Percentiles rank a stretch among this genome's conserved stretches.
These are phyloP conservation scores for Rhodotorula sp. DNA, from an alignment of 1,284 basidiomycete species.

Conservation along the genomic window DNA sequence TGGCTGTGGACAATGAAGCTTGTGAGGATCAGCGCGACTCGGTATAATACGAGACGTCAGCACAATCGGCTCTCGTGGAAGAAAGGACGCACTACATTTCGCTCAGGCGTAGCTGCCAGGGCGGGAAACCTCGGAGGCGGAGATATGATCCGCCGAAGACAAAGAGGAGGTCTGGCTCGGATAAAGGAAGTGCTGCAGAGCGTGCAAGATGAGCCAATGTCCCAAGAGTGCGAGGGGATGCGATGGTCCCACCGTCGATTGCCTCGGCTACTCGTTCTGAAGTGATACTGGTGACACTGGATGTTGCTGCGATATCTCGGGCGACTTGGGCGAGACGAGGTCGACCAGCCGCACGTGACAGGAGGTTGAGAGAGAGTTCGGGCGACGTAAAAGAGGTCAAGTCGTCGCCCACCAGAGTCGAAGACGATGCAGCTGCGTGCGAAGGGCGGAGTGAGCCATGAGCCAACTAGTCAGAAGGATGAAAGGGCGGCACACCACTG, in stretches of 20 bases:
- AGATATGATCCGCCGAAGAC: constrained; percentile 44
- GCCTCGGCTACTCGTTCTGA: constrained; percentile 5
- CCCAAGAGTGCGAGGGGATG: neutral
- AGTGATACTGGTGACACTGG: neutral
- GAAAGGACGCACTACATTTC: constrained; percentile 45
- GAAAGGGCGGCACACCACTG: constrained; percentile 3
- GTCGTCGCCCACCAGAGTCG: constrained; percentile 9
- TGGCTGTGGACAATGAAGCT: too few relatives aligned
- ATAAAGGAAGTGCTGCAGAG: constrained; percentile 22
- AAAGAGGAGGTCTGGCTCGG: constrained; percentile 43
- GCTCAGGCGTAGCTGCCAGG: constrained; percentile 43
- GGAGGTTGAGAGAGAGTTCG: constrained; percentile 14
- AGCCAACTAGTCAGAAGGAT: neutral
- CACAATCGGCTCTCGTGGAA: too few relatives aligned
- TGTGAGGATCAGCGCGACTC: too few relatives aligned
- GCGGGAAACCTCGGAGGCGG: constrained; percentile 43
- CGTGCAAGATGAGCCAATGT: neutral
- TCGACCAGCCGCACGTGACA: constrained; percentile 30
- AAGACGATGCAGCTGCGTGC: neutral
- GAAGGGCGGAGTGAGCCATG: neutral
- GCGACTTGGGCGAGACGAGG: constrained; percentile 28
- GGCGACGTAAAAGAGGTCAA: neutral
- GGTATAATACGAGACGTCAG: too few relatives aligned
- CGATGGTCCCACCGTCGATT: constrained; percentile 30
- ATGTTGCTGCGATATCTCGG: neutral